These are phyloP conservation scores for Termitomyces sp. DNA, from an alignment of 768 basidiomycete species.

Conservation along the genomic window DNA sequence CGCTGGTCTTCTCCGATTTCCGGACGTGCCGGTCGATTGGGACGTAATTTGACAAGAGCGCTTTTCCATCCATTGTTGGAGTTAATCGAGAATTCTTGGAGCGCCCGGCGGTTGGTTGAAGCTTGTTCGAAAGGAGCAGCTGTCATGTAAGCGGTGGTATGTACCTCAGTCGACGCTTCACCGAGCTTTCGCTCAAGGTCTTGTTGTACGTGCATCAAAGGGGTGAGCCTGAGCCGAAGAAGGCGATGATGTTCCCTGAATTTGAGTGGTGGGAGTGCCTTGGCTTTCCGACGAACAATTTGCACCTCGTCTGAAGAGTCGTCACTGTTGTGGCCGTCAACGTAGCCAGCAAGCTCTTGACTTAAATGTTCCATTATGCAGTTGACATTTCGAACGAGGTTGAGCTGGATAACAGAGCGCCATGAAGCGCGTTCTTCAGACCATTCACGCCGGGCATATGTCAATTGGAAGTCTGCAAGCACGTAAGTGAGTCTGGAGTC, in stretches of 20 bases:
- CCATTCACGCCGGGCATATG: slow-evolving; percentile 68
- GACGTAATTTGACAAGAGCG: slow-evolving; percentile 50
- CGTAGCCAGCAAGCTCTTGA: slow-evolving; percentile 46
- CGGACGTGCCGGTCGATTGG: slow-evolving; percentile 22
- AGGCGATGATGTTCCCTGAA: slow-evolving; percentile 61
- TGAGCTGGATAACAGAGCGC: slow-evolving; percentile 73
- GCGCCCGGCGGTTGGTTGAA: slow-evolving; percentile 16
- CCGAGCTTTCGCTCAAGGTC: slow-evolving; percentile 60
- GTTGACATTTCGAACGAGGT: slow-evolving; percentile 72
- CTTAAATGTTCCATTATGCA: slow-evolving; percentile 51
- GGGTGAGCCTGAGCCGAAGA: slow-evolving; percentile 51
- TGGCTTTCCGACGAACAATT: slow-evolving; percentile 23
- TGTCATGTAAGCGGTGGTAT: slow-evolving; percentile 30
- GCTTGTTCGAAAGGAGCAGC: slow-evolving; percentile 34
- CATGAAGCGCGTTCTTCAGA: slow-evolving; percentile 62
- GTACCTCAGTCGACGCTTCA: slow-evolving; percentile 47
- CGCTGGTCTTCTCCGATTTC: slow-evolving; percentile 14
- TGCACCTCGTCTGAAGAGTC: slow-evolving; percentile 36
- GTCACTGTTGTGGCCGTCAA: slow-evolving; percentile 23
- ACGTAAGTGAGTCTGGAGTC: background rate
- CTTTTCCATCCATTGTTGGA: slow-evolving; percentile 65
- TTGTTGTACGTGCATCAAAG: slow-evolving; percentile 49
- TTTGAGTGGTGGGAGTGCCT: slow-evolving; percentile 34
- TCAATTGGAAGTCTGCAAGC: slow-evolving; percentile 61
- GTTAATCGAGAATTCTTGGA: slow-evolving; percentile 53